Percentiles rank a stretch among this genome's conserved stretches.
These are phyloP conservation scores for Phaseolus coccineus DNA, from an alignment of 331 rosid species.

Conservation along the genomic window DNA sequence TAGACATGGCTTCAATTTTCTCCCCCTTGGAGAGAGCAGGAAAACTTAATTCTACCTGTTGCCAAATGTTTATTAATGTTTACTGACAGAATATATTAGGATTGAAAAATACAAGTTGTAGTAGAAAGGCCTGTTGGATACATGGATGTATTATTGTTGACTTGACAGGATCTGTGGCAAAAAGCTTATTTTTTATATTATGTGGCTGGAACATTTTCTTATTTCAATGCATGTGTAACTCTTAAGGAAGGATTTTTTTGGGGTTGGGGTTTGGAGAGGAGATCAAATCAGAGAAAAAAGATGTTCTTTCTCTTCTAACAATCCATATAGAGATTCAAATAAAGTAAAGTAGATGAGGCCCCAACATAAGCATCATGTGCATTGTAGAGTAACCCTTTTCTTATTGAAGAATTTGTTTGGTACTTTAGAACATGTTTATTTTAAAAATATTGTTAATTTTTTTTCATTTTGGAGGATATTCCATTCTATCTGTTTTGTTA, in stretches of 20 bases:
- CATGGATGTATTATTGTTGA: neutral
- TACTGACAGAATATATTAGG: slow-evolving; percentile 2
- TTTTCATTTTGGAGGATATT: slow-evolving; percentile 31
- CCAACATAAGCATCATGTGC: slow-evolving; percentile 24
- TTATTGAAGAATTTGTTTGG: slow-evolving; percentile 21
- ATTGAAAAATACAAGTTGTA: slow-evolving; percentile 1
- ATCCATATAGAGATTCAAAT: neutral
- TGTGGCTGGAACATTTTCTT: neutral
- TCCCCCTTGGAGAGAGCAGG: slow-evolving; percentile 8
- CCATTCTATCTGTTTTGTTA: slow-evolving; percentile 28
- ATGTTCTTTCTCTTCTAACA: neutral
- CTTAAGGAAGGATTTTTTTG: neutral
- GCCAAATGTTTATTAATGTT: slow-evolving; percentile 6
- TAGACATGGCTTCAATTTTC: neutral
- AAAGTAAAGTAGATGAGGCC: neutral
- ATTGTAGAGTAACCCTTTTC: neutral
- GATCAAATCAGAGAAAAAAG: neutral
- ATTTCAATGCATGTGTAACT: slow-evolving; percentile 20
- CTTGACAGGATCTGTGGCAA: neutral
- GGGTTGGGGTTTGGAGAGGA: too few species aligned
- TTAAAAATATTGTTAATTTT: neutral
- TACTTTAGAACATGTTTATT: neutral
- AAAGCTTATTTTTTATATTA: slow-evolving; percentile 2
- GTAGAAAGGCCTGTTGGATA: slow-evolving; percentile 1
- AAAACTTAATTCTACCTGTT: slow-evolving; percentile 6